Evolutionary conservation across 2,329 filamentous ascomycete genomes (phyloP).

Genomic region (Fusarium redolens): DNA sequence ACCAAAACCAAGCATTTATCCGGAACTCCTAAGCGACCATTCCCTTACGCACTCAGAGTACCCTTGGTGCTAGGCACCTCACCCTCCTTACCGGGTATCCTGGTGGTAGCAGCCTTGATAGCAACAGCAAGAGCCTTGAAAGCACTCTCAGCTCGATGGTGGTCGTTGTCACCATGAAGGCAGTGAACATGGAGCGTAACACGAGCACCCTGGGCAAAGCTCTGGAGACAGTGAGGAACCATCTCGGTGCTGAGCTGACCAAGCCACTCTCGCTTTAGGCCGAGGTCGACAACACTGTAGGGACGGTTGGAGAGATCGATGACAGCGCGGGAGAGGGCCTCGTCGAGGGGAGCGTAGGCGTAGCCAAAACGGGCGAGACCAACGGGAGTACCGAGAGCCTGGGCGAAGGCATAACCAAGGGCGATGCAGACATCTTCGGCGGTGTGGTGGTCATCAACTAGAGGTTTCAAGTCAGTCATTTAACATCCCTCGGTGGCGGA

Average conservation of each 20-base stretch:
- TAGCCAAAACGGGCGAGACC: slow-evolving; percentile 92
- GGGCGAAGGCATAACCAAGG: slow-evolving; percentile 85
- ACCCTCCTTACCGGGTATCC: slow-evolving; percentile 83
- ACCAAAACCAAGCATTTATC: slow-evolving; percentile 23
- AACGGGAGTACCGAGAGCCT: slow-evolving; percentile 79
- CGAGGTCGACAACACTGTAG: slow-evolving; percentile 84
- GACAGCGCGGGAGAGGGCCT: slow-evolving; percentile 92
- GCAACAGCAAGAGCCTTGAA: slow-evolving; percentile 97
- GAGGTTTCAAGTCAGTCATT: slow-evolving; percentile 25
- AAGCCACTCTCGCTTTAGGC: slow-evolving; percentile 90
- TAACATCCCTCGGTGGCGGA: not conserved
- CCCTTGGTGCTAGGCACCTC: slow-evolving; percentile 98
- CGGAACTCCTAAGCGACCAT: slow-evolving; percentile 37
- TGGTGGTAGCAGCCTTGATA: slow-evolving; percentile 78
- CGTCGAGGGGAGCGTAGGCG: slow-evolving; percentile 93
- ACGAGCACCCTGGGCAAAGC: slow-evolving; percentile 89
- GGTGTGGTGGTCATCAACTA: slow-evolving; percentile 98
- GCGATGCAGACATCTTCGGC: slow-evolving; percentile 95
- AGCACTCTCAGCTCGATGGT: slow-evolving; percentile 94
- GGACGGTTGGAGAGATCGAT: slow-evolving; percentile 95
- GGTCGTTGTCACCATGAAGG: slow-evolving; percentile 90
- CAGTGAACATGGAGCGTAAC: slow-evolving; percentile 97
- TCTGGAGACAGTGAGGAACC: slow-evolving; percentile 95
- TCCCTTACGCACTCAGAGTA: slow-evolving; percentile 72
- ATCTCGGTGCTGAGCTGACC: slow-evolving; percentile 95